Evolutionary conservation across 805 yeast species (phyloP), one percentile per base, ranked within the genome.

Genomic region (Suhomyces prunicola): DNA sequence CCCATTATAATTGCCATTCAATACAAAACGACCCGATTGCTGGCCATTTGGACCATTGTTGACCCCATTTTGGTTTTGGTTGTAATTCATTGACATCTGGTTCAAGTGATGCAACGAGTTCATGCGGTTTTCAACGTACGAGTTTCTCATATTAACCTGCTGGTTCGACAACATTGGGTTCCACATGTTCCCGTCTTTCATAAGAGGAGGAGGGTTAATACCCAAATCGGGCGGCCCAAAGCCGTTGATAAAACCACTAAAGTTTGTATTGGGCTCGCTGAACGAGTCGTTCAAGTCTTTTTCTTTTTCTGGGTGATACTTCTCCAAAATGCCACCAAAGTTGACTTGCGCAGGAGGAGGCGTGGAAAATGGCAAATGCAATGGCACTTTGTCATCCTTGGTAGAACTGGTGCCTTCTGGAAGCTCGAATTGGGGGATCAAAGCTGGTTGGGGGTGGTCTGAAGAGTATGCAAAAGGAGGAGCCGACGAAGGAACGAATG

Each of bases 401-500:
- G 59, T 48, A 7, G 41, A 35, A 8, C 36, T 2, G 22, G 22
- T 12, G 42, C 44, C 44, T 35, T 55, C 59, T 5, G 67, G 66
- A 39, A 63, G 57, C 48, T 62, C 66, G 50, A 63, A 62, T 22
- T 60, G 63, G 12, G 46, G 57, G 9, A 54, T 55, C 23, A 48
- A 44, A 27, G 46, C 5, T 23, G 23, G 31, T 10, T 49, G 47
- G 13, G 54, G 27, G 4, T 47, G 51, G 31, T 41, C 40, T 35
- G 45, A 33, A 26, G 49, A 51, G 44, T 66, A 66, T 22, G 63
- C 57, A 42, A 70, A 65, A 0, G 76, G 76, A 17, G 76, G 77
- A 4, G 77, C 77, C 4, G 73, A 63, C 27, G 67, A 61, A 1
- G 77, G 77, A 22, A 71, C 55, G 46, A 65, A 70, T 29, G 53